Evolutionary conservation across 1,284 basidiomycete genomes (phyloP).

Genomic region (Spongiforma sp.): DNA sequence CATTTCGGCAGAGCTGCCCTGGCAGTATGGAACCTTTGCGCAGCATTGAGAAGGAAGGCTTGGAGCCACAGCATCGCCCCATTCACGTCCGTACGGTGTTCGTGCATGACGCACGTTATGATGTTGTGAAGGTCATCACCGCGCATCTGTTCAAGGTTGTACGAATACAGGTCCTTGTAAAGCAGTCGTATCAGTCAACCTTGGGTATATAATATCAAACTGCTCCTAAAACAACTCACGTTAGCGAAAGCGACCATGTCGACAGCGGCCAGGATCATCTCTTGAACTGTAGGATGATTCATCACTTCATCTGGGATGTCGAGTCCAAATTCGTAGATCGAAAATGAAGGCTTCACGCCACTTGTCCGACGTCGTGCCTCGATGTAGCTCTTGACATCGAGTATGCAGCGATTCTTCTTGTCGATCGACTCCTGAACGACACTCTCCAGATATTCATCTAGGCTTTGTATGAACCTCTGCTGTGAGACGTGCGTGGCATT

Average conservation of each 20-base stretch:
- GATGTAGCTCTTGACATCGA: constrained; percentile 43
- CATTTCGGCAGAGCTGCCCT: constrained; percentile 9
- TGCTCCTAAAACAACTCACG: constrained; percentile 16
- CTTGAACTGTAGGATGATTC: constrained; percentile 9
- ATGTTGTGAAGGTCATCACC: not conserved
- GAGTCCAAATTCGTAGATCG: constrained; percentile 14
- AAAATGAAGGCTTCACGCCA: constrained; percentile 16
- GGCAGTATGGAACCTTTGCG: constrained; percentile 15
- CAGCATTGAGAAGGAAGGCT: constrained; percentile 4
- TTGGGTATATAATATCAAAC: not conserved
- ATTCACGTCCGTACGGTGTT: constrained; percentile 39
- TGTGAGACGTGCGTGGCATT: not conserved
- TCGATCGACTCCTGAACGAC: constrained; percentile 44
- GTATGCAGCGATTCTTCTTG: constrained; percentile 33
- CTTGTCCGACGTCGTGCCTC: constrained; percentile 10
- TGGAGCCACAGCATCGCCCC: constrained; percentile 42
- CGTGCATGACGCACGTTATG: constrained; percentile 41
- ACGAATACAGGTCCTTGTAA: not conserved
- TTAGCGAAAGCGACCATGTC: constrained; percentile 20
- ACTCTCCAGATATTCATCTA: constrained; percentile 39
- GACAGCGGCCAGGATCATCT: constrained; percentile 13
- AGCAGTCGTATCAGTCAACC: constrained; percentile 8
- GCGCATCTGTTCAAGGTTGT: not conserved
- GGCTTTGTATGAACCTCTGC: constrained; percentile 5
- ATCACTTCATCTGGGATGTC: not conserved